Evolutionary conservation across 2,329 filamentous ascomycete genomes (phyloP), one percentile per base, ranked within the genome.

Genomic region (Monosporascus sp.): DNA sequence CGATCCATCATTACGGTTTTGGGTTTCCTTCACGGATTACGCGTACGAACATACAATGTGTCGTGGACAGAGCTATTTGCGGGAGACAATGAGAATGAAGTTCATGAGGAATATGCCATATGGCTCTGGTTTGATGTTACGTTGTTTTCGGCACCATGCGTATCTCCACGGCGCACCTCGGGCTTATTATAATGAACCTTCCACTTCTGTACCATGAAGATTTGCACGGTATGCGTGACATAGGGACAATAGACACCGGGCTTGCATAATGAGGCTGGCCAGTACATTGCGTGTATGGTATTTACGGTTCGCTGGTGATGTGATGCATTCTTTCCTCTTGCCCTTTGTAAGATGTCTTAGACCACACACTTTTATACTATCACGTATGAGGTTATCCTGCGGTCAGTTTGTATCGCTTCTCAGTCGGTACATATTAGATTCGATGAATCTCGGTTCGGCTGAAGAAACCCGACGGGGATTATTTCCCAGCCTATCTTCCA

Each of bases 1-100:
- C 59, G 52, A 52, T 57, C 58, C 57, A 61, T 64, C 58, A 54
- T 61, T 60, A 58, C 54, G 62, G 62, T 57, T 58, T 51, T 52
- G 51, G 56, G 49, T 51, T 53, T 48, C 50, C 51, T 42, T 37
- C 47, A 44, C 54, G 48, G 51, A 47, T 48, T 52, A 49, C 47
- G 56, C 51, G 57, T 54, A 63, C 58, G 50, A 57, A 42, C 17
- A 24, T 9, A 6, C 8, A 20, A 24, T 42, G 39, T 17, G 42
- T n/a, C 22, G 22, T n/a, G 42, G 42, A n/a, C 3, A n/a, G 42
- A 27, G 42, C 42, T 46, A 46, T 17, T 46, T 27, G 42, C 42
- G 17, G 41, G 41, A 31, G 42, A 31, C 42, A 27, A 46, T n/a
- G 47, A 55, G 56, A 59, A 59, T 57, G 55, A 57, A 31, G 42